These are phyloP conservation scores for Alnus glutinosa DNA, from an alignment of 306 rosid genomes.

Conservation along the genomic window DNA sequence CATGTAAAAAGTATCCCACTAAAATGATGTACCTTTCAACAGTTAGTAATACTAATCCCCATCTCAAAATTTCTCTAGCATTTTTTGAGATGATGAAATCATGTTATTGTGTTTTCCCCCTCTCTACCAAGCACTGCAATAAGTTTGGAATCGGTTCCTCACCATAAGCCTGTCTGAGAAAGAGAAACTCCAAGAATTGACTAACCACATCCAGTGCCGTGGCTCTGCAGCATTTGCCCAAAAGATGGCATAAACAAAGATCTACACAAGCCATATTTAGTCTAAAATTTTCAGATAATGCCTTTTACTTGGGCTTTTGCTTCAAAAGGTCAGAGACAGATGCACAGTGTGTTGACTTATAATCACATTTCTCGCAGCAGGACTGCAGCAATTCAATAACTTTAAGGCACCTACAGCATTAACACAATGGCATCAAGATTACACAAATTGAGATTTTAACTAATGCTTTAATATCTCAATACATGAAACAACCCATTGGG, in stretches of 20 bases:
- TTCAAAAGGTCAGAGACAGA: conserved; percentile 81
- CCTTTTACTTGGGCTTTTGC: conserved; percentile 52
- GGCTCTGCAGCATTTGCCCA: background rate
- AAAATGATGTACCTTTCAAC: background rate
- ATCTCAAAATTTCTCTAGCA: background rate
- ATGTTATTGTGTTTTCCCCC: background rate
- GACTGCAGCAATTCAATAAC: conserved; percentile 67
- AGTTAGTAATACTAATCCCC: background rate
- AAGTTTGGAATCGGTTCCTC: background rate
- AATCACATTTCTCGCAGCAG: conserved; percentile 72
- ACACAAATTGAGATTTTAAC: background rate
- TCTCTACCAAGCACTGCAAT: background rate
- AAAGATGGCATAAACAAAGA: background rate
- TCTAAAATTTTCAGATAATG: background rate
- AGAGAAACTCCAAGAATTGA: background rate
- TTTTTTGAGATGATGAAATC: background rate
- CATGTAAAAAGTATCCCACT: background rate
- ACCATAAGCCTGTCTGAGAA: background rate
- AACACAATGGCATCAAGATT: conserved; percentile 15
- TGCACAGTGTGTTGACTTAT: conserved; percentile 87
- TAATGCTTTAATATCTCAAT: background rate
- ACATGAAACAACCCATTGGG: background rate
- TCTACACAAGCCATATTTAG: background rate
- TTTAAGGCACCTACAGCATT: conserved; percentile 55
- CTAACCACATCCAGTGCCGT: background rate